Conservation (phyloP, 257 asterid genomes). For the Apocynum venetum region DNA sequence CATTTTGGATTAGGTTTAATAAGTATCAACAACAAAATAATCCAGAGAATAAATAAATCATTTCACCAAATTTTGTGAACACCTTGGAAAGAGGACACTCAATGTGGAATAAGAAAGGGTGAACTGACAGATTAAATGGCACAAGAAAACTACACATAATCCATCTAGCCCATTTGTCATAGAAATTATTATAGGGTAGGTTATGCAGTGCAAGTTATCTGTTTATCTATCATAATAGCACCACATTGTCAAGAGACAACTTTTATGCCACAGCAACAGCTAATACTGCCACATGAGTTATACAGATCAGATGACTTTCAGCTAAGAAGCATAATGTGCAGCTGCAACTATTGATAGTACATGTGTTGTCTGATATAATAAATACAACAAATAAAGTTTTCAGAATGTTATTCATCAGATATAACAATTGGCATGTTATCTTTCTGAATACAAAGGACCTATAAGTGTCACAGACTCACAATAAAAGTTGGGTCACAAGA, state of each 20-base stretch:
- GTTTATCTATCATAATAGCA: neutral
- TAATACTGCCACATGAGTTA: neutral
- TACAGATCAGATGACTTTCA: neutral
- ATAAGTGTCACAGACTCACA: too few species aligned
- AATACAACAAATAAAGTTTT: neutral
- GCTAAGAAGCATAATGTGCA: neutral
- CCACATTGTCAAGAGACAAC: neutral
- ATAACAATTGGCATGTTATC: neutral
- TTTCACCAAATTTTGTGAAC: neutral
- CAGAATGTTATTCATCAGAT: neutral
- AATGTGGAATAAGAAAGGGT: too few species aligned
- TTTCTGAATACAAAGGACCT: neutral
- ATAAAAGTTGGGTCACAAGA: too few species aligned
- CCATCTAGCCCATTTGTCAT: neutral
- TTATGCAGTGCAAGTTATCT: neutral
- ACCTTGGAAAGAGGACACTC: neutral
- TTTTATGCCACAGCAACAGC: neutral
- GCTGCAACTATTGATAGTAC: neutral
- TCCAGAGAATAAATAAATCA: neutral
- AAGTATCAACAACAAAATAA: neutral
- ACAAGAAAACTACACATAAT: neutral
- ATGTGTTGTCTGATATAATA: neutral
- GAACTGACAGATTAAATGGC: neutral
- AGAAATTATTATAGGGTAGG: neutral
- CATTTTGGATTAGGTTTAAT: neutral